These are phyloP conservation scores for Alternaria sp. DNA, from an alignment of 2,329 filamentous ascomycete genomes.

Conservation along the genomic window DNA sequence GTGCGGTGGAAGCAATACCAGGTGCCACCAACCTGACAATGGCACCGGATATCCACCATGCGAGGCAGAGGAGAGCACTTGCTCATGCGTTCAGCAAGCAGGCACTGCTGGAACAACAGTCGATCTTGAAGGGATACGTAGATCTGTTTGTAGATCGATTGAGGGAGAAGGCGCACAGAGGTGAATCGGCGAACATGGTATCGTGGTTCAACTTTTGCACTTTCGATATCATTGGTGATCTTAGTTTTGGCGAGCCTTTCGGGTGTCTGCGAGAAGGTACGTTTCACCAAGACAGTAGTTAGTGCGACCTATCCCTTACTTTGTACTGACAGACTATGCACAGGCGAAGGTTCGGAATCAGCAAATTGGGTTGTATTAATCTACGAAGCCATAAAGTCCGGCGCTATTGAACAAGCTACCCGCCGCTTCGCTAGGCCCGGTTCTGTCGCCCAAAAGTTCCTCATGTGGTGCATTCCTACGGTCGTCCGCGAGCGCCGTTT, in stretches of 20 bases:
- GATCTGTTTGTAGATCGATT: slow-evolving; percentile 53
- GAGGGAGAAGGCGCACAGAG: slow-evolving; percentile 42
- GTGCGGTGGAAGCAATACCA: slow-evolving; percentile 47
- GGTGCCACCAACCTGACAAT: slow-evolving; percentile 49
- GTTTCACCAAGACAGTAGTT: background rate
- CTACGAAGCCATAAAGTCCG: slow-evolving; percentile 48
- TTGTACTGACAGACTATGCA: background rate
- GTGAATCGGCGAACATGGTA: slow-evolving; percentile 45
- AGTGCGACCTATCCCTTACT: background rate
- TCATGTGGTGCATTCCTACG: slow-evolving; percentile 43
- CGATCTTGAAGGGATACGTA: slow-evolving; percentile 53
- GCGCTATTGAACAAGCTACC: slow-evolving; percentile 43
- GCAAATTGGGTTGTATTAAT: slow-evolving; percentile 47
- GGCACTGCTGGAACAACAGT: slow-evolving; percentile 52
- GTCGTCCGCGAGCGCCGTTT: slow-evolving; percentile 37
- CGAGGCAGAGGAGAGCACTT: slow-evolving; percentile 50
- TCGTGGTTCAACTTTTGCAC: slow-evolving; percentile 47
- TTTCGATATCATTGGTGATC: slow-evolving; percentile 47
- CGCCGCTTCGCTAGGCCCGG: slow-evolving; percentile 40
- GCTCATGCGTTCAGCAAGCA: slow-evolving; percentile 54
- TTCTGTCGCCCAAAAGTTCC: slow-evolving; percentile 32
- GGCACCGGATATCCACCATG: slow-evolving; percentile 52
- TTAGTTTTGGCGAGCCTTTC: slow-evolving; percentile 46
- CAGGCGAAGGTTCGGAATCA: slow-evolving; percentile 43
- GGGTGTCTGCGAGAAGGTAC: slow-evolving; percentile 43